These are phyloP conservation scores for Mycena kentingensis DNA, from an alignment of 768 basidiomycete genomes.

Conservation along the genomic window DNA sequence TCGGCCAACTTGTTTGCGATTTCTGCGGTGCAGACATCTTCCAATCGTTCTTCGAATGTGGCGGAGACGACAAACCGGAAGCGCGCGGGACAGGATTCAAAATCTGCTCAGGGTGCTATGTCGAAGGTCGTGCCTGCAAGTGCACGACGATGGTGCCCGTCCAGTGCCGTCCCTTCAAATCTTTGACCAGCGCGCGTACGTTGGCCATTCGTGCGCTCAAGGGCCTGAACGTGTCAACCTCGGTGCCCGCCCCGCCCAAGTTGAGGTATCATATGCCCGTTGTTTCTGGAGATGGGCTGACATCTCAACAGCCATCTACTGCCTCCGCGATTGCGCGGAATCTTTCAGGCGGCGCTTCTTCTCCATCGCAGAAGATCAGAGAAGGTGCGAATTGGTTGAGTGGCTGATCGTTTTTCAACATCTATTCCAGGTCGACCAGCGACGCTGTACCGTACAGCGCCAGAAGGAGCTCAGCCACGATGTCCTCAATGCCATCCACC, in stretches of 20 bases:
- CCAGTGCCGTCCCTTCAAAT: constrained; percentile 54
- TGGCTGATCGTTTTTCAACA: neutral
- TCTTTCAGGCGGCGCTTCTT: constrained; percentile 41
- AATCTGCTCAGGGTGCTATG: constrained; percentile 73
- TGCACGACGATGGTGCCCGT: constrained; percentile 63
- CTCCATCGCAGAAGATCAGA: constrained; percentile 31
- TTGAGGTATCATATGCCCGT: constrained; percentile 8
- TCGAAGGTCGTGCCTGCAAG: constrained; percentile 73
- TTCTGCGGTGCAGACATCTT: constrained; percentile 84
- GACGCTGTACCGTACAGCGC: constrained; percentile 1
- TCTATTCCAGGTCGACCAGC: neutral
- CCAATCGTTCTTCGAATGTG: constrained; percentile 78
- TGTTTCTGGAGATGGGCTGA: constrained; percentile 1
- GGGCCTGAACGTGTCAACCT: neutral
- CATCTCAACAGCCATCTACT: constrained; percentile 12
- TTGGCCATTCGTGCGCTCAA: constrained; percentile 24
- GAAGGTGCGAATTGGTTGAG: neutral
- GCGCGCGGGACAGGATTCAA: constrained; percentile 46
- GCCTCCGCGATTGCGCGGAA: constrained; percentile 27
- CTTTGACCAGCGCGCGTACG: constrained; percentile 48
- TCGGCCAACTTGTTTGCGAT: constrained; percentile 57
- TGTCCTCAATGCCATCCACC: constrained; percentile 22
- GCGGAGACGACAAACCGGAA: constrained; percentile 6
- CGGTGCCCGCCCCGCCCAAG: neutral
- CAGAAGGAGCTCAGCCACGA: constrained; percentile 19